phyloP scores from a whole-genome alignment of 192 early-diverging fungal species.

The Coemansia pectinata region DNA sequence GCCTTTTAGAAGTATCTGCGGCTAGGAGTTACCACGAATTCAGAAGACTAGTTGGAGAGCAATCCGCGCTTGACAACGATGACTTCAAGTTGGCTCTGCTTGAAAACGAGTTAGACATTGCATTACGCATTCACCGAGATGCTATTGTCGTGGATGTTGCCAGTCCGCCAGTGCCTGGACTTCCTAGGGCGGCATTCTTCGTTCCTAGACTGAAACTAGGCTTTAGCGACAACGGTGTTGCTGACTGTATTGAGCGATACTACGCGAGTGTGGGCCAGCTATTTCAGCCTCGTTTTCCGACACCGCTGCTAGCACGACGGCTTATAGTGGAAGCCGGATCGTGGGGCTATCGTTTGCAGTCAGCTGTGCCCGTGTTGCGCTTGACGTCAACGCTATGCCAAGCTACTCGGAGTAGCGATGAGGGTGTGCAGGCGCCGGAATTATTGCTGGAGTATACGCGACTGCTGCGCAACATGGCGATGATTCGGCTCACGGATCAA shows the following conservation, averaged over 20 bases:
- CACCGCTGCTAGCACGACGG: background rate
- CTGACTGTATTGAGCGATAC: constrained; percentile 2
- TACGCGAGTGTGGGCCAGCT: background rate
- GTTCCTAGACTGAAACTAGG: background rate
- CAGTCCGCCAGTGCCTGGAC: background rate
- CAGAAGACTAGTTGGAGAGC: background rate
- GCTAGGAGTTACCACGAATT: background rate
- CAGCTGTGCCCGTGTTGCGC: background rate
- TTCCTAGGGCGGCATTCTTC: constrained; percentile 19
- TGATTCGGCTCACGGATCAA: constrained; percentile 1
- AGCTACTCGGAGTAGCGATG: background rate
- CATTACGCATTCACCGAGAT: constrained; percentile 1
- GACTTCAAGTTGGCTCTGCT: background rate
- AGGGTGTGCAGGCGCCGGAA: background rate
- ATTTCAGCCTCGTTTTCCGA: background rate
- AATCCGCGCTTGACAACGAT: background rate
- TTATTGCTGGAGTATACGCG: constrained; percentile 13
- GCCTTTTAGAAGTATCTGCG: constrained; percentile 4
- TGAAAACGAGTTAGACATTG: constrained; percentile 24
- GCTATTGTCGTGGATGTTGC: background rate
- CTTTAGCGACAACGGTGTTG: background rate
- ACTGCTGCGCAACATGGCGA: constrained; percentile 5
- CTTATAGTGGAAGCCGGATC: constrained; percentile 22
- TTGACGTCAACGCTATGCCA: constrained; percentile 5
- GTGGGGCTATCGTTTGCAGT: constrained; percentile 22